Evolutionary conservation across 1,139 yeast species (phyloP).

Genomic region (Hemisphaericaspora lyxosophila): DNA sequence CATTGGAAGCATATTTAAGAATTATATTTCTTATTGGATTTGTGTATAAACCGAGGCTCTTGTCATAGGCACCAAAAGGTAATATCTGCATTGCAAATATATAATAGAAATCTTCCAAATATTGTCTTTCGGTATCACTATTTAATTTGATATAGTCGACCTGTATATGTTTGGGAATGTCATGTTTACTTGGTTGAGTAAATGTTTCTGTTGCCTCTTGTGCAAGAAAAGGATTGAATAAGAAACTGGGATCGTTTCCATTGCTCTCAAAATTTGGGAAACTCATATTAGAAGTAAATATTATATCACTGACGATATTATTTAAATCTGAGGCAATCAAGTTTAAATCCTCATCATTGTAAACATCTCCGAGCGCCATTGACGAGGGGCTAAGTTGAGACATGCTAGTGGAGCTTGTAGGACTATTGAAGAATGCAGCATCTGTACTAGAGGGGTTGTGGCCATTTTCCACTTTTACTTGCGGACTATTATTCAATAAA

Average conservation of each 20-base stretch:
- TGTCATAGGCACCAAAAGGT: slow-evolving; percentile 54
- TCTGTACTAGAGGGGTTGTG: not conserved
- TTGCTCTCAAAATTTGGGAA: slow-evolving; percentile 1
- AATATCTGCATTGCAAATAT: slow-evolving; percentile 55
- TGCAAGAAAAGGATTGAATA: slow-evolving; percentile 8
- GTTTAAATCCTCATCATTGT: slow-evolving; percentile 28
- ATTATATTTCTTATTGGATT: slow-evolving; percentile 64
- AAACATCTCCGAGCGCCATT: slow-evolving; percentile 12
- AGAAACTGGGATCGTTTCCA: slow-evolving; percentile 7
- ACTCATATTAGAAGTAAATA: slow-evolving; percentile 23
- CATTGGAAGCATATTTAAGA: slow-evolving; percentile 53
- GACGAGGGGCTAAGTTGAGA: slow-evolving; percentile 6
- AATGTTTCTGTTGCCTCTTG: slow-evolving; percentile 1
- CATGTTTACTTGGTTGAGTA: slow-evolving; percentile 5
- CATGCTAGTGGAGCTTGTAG: not conserved
- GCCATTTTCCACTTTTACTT: not conserved
- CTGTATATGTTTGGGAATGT: slow-evolving; percentile 23
- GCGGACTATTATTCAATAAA: not conserved
- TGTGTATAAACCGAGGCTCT: slow-evolving; percentile 19
- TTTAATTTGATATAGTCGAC: slow-evolving; percentile 28
- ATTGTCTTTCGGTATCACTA: slow-evolving; percentile 41
- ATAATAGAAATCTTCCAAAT: slow-evolving; percentile 50
- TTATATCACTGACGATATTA: slow-evolving; percentile 33
- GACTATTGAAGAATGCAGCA: not conserved
- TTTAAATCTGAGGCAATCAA: slow-evolving; percentile 33